A percentile compares a stretch with the other conserved stretches of the same genome.
phyloP scores from a whole-genome alignment of 495 filamentous ascomycete species.

The Annulohypoxylon nitens region DNA sequence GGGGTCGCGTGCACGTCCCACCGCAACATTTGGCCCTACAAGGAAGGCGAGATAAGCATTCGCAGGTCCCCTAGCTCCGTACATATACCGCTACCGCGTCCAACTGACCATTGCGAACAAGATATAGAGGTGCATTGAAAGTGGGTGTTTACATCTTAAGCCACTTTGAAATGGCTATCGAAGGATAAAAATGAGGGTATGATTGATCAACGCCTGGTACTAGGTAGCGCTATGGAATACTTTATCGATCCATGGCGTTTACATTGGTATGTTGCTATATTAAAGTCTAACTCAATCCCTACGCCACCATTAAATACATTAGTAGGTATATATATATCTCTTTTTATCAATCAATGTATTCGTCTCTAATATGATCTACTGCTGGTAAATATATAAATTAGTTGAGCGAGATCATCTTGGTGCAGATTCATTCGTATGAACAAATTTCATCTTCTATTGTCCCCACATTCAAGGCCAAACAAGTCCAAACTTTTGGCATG shows the following conservation, averaged over 20 bases:
- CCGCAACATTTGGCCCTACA: constrained; percentile 23
- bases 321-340: neutral
- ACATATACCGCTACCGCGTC: neutral
- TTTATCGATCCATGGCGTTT: neutral
- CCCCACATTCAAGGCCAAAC: neutral
- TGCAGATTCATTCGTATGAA: neutral
- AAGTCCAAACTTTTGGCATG: neutral
- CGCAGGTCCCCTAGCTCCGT: neutral
- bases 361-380: neutral
- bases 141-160: neutral
- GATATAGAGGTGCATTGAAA: neutral
- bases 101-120: neutral
- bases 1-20: constrained; percentile 8
- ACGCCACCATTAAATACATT: neutral
- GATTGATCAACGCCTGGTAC: neutral
- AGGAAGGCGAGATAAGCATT: constrained; percentile 25
- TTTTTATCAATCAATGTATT: neutral
- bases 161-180: neutral
- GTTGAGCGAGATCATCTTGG: neutral
- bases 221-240: neutral
- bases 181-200: neutral
- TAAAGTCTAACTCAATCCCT: neutral
- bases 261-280: constrained; percentile 1
- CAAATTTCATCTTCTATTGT: neutral
- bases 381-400: neutral